Percentiles rank a stretch among this genome's conserved stretches.
These are phyloP conservation scores for Parietaria judaica DNA, from an alignment of 306 rosid genomes.

Conservation along the genomic window DNA sequence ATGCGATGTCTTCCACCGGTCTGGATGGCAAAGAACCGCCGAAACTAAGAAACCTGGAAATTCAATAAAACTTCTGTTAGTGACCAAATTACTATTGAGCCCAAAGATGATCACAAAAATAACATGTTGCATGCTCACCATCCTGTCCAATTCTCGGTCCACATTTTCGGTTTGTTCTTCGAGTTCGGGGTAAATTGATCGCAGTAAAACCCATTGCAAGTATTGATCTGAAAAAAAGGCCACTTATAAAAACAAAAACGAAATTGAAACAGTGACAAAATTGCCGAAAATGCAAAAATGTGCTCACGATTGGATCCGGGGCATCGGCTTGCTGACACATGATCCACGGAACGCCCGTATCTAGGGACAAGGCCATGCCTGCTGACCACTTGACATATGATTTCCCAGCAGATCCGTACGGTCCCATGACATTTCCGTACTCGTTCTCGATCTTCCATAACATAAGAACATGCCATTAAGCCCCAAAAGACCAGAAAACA, in stretches of 20 bases:
- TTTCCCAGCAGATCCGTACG: slow-evolving; percentile 63
- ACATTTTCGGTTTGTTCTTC: slow-evolving; percentile 66
- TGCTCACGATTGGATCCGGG: slow-evolving; percentile 83
- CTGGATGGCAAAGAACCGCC: slow-evolving; percentile 80
- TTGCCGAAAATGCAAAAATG: slow-evolving; percentile 7
- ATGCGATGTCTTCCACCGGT: slow-evolving; percentile 87
- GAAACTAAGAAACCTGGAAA: slow-evolving; percentile 60
- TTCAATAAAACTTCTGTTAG: slow-evolving; percentile 5
- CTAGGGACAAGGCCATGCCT: slow-evolving; percentile 70
- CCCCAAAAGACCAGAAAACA: not conserved
- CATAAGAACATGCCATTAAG: not conserved
- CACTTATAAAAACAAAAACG: slow-evolving; percentile 1
- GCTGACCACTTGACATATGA: slow-evolving; percentile 83
- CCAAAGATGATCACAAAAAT: not conserved
- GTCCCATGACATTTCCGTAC: slow-evolving; percentile 50
- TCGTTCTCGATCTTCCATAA: slow-evolving; percentile 71
- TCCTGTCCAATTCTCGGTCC: slow-evolving; percentile 94
- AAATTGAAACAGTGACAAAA: slow-evolving; percentile 2
- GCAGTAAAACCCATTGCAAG: slow-evolving; percentile 88
- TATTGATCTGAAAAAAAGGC: slow-evolving; percentile 52
- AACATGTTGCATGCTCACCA: slow-evolving; percentile 40
- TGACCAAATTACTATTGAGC: not conserved
- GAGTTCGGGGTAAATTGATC: slow-evolving; percentile 84
- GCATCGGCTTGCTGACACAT: slow-evolving; percentile 94
- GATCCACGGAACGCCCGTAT: slow-evolving; percentile 98